Percentiles rank a stretch among this genome's conserved stretches.
Evolutionary conservation across 2,329 filamentous ascomycete species (phyloP).

Genomic region (Paecilomyces dactylethromorphus): DNA sequence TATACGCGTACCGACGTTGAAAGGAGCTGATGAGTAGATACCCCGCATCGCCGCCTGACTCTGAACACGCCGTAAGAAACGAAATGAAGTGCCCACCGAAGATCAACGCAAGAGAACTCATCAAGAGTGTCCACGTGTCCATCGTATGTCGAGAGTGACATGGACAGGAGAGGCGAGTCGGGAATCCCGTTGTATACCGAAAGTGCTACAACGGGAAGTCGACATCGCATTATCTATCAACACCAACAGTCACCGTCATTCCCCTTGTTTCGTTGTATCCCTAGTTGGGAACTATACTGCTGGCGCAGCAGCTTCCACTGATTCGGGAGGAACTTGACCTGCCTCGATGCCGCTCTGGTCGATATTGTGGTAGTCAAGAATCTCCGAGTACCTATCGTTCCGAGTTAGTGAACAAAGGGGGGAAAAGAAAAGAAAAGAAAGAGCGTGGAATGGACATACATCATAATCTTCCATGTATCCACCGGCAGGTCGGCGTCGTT

Average conservation of each 20-base stretch:
- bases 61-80: constrained; percentile 8
- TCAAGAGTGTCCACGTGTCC: constrained; percentile 10
- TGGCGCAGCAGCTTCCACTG: constrained; percentile 6
- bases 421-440: background rate
- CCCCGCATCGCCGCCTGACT: constrained; percentile 10
- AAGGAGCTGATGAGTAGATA: background rate
- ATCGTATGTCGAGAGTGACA: constrained; percentile 14
- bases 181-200: background rate
- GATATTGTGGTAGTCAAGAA: constrained; percentile 96
- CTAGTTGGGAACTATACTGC: background rate
- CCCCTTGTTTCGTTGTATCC: constrained; percentile 1
- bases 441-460: constrained; percentile 53
- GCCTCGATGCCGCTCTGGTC: constrained; percentile 44
- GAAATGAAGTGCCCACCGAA: constrained; percentile 3
- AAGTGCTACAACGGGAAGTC: background rate
- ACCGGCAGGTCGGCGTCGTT: constrained; percentile 96
- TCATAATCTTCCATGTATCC: constrained; percentile 99
- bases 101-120: constrained; percentile 7
- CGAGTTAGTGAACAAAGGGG: constrained; percentile 5
- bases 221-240: background rate
- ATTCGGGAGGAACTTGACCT: constrained; percentile 21
- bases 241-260: constrained; percentile 12
- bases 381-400: constrained; percentile 81
- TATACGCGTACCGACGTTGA: constrained; percentile 9
- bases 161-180: background rate